phyloP scores from a whole-genome alignment of 1,139 yeast genomes.

The Arxiozyma slooffiae region DNA sequence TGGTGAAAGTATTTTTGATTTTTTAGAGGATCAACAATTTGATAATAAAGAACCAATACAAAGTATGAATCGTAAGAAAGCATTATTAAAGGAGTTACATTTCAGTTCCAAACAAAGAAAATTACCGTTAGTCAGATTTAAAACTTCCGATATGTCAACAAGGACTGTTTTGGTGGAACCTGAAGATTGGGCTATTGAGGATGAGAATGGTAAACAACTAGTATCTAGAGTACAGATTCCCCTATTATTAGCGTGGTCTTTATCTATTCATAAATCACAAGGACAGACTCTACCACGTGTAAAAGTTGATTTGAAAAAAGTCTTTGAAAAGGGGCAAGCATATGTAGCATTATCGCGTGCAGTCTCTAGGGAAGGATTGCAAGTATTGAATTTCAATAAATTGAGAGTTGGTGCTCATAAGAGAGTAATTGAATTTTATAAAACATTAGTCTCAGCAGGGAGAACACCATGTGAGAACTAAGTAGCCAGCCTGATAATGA shows the following conservation, averaged over 20 bases:
- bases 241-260: conserved; percentile 84
- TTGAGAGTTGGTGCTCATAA: conserved; percentile 51
- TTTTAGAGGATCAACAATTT: conserved; percentile 35
- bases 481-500: not conserved
- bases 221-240: conserved; percentile 68
- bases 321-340: conserved; percentile 91
- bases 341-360: conserved; percentile 90
- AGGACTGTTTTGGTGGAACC: conserved; percentile 64
- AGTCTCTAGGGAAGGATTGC: conserved; percentile 66
- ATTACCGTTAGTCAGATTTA: conserved; percentile 71
- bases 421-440: conserved; percentile 54
- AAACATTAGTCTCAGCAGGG: conserved; percentile 31
- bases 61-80: conserved; percentile 34
- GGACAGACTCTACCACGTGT: conserved; percentile 87
- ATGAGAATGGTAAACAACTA: conserved; percentile 43
- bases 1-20: conserved; percentile 41
- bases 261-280: conserved; percentile 91
- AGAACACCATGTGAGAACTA: conserved; percentile 25
- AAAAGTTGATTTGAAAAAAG: conserved; percentile 62
- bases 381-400: conserved; percentile 59
- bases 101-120: conserved; percentile 32
- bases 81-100: conserved; percentile 33
- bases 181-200: conserved; percentile 66
- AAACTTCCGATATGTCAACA: conserved; percentile 57
- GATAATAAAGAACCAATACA: conserved; percentile 25